These are phyloP conservation scores for Sporisorium scitamineum DNA, from an alignment of 1,284 basidiomycete species.

Conservation along the genomic window DNA sequence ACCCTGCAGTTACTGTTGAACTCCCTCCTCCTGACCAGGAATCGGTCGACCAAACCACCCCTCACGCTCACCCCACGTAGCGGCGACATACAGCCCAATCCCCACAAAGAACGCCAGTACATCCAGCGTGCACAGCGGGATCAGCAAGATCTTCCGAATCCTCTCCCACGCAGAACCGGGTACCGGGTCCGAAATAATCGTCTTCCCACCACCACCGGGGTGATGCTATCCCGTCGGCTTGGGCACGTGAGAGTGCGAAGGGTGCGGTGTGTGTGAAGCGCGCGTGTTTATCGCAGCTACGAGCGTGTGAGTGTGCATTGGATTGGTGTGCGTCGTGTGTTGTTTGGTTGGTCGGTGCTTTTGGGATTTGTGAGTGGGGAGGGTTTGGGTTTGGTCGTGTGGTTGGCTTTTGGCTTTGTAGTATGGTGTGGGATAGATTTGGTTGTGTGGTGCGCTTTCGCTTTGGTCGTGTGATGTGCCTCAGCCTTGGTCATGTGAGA, in stretches of 20 bases:
- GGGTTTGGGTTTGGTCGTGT: neutral
- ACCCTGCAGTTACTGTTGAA: neutral
- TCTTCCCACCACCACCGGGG: neutral
- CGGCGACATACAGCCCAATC: constrained; percentile 14
- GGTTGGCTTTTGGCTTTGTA: neutral
- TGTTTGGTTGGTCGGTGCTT: no score
- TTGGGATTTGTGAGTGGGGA: no score
- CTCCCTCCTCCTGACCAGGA: neutral
- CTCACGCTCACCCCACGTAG: constrained; percentile 28
- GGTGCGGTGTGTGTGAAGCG: neutral
- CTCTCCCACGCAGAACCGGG: constrained; percentile 23
- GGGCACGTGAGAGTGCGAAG: neutral
- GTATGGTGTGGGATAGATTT: no score
- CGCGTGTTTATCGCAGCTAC: neutral
- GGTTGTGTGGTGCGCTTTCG: neutral
- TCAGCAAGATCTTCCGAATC: constrained; percentile 17
- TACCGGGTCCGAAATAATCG: constrained; percentile 11
- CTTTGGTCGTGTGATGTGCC: neutral
- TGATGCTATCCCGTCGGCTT: neutral
- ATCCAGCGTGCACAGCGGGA: constrained; percentile 9
- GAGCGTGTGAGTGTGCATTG: neutral
- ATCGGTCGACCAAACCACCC: constrained; percentile 27
- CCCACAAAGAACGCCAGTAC: constrained; percentile 19
- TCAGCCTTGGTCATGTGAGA: neutral
- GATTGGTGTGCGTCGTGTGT: neutral